phyloP scores from a whole-genome alignment of 495 filamentous ascomycete genomes.

The Rhizodiscina lignyota region DNA sequence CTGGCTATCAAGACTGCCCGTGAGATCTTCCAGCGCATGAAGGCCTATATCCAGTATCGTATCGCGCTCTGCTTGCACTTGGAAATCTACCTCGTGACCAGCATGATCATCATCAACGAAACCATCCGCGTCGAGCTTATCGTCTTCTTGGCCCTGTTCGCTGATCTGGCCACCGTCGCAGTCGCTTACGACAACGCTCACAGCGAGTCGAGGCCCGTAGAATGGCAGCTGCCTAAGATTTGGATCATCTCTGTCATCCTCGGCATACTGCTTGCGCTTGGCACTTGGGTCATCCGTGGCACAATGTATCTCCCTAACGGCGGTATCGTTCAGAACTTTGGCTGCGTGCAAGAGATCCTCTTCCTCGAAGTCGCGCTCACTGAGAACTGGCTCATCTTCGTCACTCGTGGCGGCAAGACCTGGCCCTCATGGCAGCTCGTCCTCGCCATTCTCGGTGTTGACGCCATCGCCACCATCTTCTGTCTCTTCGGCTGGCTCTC shows the following conservation, averaged over 20 bases:
- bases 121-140: slow-evolving; percentile 49
- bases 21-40: slow-evolving; percentile 73
- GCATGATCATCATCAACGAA: slow-evolving; percentile 63
- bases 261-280: slow-evolving; percentile 45
- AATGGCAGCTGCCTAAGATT: slow-evolving; percentile 67
- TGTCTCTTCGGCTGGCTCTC: slow-evolving; percentile 57
- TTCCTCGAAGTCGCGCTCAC: slow-evolving; percentile 60
- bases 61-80: slow-evolving; percentile 62
- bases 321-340: slow-evolving; percentile 59
- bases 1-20: slow-evolving; percentile 64
- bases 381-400: slow-evolving; percentile 70
- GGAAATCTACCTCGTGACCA: slow-evolving; percentile 63
- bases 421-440: slow-evolving; percentile 60
- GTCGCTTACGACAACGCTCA: slow-evolving; percentile 65
- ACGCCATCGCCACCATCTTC: slow-evolving; percentile 55
- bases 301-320: slow-evolving; percentile 48
- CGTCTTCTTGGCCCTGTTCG: slow-evolving; percentile 64
- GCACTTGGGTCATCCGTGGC: slow-evolving; percentile 55
- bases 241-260: slow-evolving; percentile 59
- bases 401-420: slow-evolving; percentile 55
- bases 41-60: slow-evolving; percentile 68
- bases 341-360: slow-evolving; percentile 53
- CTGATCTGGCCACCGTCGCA: slow-evolving; percentile 61
- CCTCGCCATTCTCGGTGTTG: slow-evolving; percentile 53
- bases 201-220: slow-evolving; percentile 52